These are phyloP conservation scores for Rauvolfia tetraphylla DNA, from an alignment of 257 asterid genomes.

Conservation along the genomic window DNA sequence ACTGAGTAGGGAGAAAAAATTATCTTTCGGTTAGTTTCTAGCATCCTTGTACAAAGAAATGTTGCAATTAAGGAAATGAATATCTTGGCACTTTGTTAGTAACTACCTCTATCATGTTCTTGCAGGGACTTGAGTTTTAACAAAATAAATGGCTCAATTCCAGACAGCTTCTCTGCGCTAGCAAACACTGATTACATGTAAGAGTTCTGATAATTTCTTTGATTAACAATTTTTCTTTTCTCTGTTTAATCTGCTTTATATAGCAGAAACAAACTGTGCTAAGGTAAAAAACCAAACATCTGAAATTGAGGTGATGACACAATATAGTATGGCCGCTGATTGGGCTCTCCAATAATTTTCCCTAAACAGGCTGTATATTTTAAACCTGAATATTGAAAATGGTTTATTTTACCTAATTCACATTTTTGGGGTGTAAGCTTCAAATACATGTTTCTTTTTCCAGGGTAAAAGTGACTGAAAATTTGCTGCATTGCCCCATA, in stretches of 20 bases:
- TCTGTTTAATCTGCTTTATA: not conserved
- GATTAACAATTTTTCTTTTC: not conserved
- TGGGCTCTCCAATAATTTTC: not conserved
- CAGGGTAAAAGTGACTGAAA: not conserved
- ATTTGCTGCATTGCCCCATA: not conserved
- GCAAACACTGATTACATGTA: constrained; percentile 41
- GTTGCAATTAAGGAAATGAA: not conserved
- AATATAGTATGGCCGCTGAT: not conserved
- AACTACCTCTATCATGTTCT: not conserved
- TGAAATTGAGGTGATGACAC: not conserved
- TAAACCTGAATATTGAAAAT: not conserved
- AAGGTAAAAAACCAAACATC: not conserved
- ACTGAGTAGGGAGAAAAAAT: too few relatives aligned
- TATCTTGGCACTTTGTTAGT: too few relatives aligned
- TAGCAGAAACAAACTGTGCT: not conserved
- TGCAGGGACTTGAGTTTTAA: constrained; percentile 77
- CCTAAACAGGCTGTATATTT: too few relatives aligned
- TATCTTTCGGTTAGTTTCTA: too few relatives aligned
- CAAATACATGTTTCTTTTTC: not conserved
- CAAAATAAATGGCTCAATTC: constrained; percentile 60
- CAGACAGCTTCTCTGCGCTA: constrained; percentile 19
- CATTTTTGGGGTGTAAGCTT: not conserved
- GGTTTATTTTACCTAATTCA: not conserved
- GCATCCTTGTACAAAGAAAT: not conserved
- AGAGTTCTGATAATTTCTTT: constrained; percentile 15